Conservation (phyloP, 768 basidiomycete species). For the Mrakia gelida region DNA sequence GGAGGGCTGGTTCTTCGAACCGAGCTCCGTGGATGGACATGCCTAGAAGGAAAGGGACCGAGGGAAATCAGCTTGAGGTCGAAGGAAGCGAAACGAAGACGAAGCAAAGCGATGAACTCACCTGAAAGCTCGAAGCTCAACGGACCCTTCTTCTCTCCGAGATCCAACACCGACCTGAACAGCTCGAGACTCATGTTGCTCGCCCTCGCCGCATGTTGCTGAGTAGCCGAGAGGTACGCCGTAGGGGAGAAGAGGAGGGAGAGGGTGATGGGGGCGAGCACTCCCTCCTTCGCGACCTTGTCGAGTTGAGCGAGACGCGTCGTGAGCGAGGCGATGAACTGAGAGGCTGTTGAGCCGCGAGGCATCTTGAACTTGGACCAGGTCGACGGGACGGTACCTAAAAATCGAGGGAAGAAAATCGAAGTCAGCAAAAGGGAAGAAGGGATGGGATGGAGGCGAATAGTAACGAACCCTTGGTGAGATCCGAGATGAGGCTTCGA, state of each 20-base stretch:
- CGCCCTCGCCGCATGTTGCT: constrained; percentile 90
- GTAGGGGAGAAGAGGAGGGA: constrained; percentile 95
- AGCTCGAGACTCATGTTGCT: constrained; percentile 92
- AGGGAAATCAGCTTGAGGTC: background rate
- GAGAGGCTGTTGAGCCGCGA: constrained; percentile 69
- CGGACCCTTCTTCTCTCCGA: constrained; percentile 72
- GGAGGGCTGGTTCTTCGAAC: constrained; percentile 64
- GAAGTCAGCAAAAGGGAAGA: background rate
- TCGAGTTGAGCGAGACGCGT: constrained; percentile 80
- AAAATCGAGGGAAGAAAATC: constrained; percentile 32
- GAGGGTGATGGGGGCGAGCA: constrained; percentile 61
- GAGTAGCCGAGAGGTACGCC: constrained; percentile 90
- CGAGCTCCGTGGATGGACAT: constrained; percentile 80
- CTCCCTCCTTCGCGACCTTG: constrained; percentile 64
- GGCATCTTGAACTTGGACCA: constrained; percentile 88
- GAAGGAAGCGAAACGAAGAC: background rate
- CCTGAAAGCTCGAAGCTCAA: constrained; percentile 83
- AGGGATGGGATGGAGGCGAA: background rate
- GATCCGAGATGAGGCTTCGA: constrained; percentile 78
- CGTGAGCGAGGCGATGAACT: constrained; percentile 75
- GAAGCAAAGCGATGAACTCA: constrained; percentile 45
- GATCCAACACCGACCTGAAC: constrained; percentile 68
- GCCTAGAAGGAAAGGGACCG: constrained; percentile 51
- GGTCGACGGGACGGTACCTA: constrained; percentile 80
- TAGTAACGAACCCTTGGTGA: constrained; percentile 71